Evolutionary conservation across 768 basidiomycete genomes (phyloP), one percentile per base, ranked within the genome.

Genomic region (Filobasidium floriforme): DNA sequence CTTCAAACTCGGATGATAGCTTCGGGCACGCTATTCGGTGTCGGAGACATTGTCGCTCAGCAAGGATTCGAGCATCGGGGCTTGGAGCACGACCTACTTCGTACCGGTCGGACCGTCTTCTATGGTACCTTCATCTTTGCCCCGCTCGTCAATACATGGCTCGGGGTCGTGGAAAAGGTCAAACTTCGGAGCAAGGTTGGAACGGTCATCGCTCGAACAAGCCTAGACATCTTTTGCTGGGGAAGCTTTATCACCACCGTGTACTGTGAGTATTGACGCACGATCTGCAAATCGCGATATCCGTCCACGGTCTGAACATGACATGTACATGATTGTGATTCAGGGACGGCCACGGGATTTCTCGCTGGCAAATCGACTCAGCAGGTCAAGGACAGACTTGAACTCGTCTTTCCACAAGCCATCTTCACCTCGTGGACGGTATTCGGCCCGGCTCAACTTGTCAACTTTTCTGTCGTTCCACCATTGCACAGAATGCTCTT

Each of bases 391-490:
- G 55, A 71, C 46, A 78, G 76, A 57, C 71, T 76, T 0, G 26
- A 12, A 11, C 19, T n/a, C 37, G 67, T 63, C 32, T 68, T 59
- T 60, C 52, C 64, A 24, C 63, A 63, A 19, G 51, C 59, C 14
- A 41, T 64, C 26, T 32, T 43, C 24, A 68, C 66, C 43, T 63
- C 61, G 11, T 18, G 59, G 59, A 54, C 59, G 40, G 63, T 67
- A 10, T 59, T 67, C 29, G 62, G 61, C 32, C 75, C 77, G 1
- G 72, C 75, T 1, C 77, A 78, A 63, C 54, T 78, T 24, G 26
- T 78, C 54, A 78, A 78, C 62, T 73, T 74, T 54, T 62, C 72
- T 41, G n/a, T 77, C 32, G 55, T 75, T n/a, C 76, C 76, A 19
- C 63, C 67, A 4, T 73, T 73, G 60, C 75, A 75, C 51, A 67